Evolutionary conservation across 768 basidiomycete genomes (phyloP), one percentile per base, ranked within the genome.

Genomic region (Tephrocybe sp.): DNA sequence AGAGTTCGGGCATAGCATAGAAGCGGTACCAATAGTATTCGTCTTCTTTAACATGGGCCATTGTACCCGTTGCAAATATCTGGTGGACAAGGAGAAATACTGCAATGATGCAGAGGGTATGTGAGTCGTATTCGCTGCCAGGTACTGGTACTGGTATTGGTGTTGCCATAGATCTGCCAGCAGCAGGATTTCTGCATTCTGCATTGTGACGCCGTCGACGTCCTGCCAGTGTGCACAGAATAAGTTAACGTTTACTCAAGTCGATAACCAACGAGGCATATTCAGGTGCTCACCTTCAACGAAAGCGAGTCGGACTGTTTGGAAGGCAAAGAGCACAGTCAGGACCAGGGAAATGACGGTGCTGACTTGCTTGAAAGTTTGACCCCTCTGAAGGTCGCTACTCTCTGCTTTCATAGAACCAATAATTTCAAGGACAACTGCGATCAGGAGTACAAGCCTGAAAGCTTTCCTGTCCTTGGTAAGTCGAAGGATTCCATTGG

Each of bases 1-100:
- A 48, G 19, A 72, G 49, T 54, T 75, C 75, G 1, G 74, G 66
- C 4, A 71, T 39, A 1, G 69, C 71, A 4, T 69, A 54, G 1
- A 77, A 53, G 0, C 73, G 72, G 51, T 75, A 76, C 73, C 73
- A 74, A 33, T 14, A 4, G 51, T 23, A 33, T 72, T 55, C 19
- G 49, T 55, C n/a, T n/a, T n/a, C n/a, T n/a, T n/a, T n/a, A n/a
- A n/a, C n/a, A n/a, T n/a, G n/a, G n/a, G n/a, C n/a, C 1, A 72
- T 43, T 0, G 73, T 74, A 8, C 62, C 72, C 0, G 62, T 63
- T 16, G 63, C 43, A 55, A 71, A 77, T 2, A 53, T 51, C 47
- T 76, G 70, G n/a, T 74, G 67, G 6, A 74, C 48, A 4, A 77
- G 61, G 13, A 76, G 63, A 6, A 76, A 54, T 0, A 65, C 12